Evolutionary conservation across 257 asterid species (phyloP), one percentile per base, ranked within the genome.

Genomic region (Solanum corneliomulleri): DNA sequence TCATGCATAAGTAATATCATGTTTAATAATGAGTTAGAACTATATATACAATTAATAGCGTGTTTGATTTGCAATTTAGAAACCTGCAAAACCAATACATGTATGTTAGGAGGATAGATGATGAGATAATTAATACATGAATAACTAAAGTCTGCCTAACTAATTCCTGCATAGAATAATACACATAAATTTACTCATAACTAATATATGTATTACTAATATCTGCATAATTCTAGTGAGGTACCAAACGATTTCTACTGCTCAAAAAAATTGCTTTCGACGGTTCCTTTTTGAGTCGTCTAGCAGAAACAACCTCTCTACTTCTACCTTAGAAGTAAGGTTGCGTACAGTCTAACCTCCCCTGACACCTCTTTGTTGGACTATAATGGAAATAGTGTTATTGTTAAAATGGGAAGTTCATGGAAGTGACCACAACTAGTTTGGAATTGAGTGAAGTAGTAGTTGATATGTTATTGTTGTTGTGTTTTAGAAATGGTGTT

Each of bases 181-280:
- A 18, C n/a, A 18, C 64, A 56, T 56, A 56, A 56, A 56, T 56
- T 56, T 7, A 18, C 64, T 56, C 64, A 18, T 0, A 56, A 56
- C 9, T 56, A 0, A 6, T 56, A 0, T 0, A 56, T 56, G 64
- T 56, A 56, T 56, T 56, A 56, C 11, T 56, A 56, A 7, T 56
- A 18, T 0, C 0, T 56, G 64, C n/a, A 56, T 52, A 7, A 18
- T 10, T 52, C n/a, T 7, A 56, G 2, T 2, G 4, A 56, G 4
- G 11, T 56, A 56, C 11, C 64, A 56, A 56, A 56, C 64, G 64
- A 18, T 18, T 56, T 0, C 0, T 56, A 56, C 64, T 18, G 11
- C n/a, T 56, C 64, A 56, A 56, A 18, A 56, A 7, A 56, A 56
- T 56, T 56, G 11, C 64, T 56, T 56, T 18, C n/a, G n/a, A 18